phyloP scores from a whole-genome alignment of 257 asterid genomes.

The Solanum phureja region DNA sequence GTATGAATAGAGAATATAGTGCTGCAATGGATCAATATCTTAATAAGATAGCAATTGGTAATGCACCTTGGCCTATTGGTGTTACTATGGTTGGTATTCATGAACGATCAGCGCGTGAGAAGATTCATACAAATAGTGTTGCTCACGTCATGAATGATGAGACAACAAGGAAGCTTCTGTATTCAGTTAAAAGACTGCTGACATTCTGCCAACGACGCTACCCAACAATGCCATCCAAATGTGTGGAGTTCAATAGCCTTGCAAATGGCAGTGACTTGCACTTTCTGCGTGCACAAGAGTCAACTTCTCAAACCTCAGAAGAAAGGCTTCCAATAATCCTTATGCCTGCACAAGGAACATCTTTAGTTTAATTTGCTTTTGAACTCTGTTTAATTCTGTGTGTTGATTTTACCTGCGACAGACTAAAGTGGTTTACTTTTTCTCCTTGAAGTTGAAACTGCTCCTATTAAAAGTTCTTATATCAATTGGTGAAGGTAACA shows the following conservation, averaged over 20 bases:
- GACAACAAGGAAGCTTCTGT: slow-evolving; percentile 82
- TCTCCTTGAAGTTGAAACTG: neutral
- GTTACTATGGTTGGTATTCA: slow-evolving; percentile 96
- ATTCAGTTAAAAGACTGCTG: slow-evolving; percentile 71
- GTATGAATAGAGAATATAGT: slow-evolving; percentile 59
- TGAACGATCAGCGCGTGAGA: slow-evolving; percentile 92
- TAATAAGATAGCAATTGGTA: slow-evolving; percentile 65
- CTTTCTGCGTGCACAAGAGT: neutral
- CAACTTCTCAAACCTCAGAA: neutral
- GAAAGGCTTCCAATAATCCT: neutral
- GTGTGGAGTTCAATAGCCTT: neutral
- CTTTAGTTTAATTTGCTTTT: neutral
- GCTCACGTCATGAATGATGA: slow-evolving; percentile 98
- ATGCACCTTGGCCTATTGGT: slow-evolving; percentile 97
- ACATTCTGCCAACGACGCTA: slow-evolving; percentile 78
- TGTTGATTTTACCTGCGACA: neutral
- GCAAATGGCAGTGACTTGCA: neutral
- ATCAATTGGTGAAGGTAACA: neutral
- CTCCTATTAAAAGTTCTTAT: neutral
- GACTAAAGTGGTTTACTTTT: neutral
- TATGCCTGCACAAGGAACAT: neutral
- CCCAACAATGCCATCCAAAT: slow-evolving; percentile 50
- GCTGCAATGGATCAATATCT: slow-evolving; percentile 39
- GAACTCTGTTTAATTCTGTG: neutral
- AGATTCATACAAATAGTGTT: slow-evolving; percentile 76